Conservation (phyloP, 495 filamentous ascomycete genomes). For the Amniculicola lignicola region DNA sequence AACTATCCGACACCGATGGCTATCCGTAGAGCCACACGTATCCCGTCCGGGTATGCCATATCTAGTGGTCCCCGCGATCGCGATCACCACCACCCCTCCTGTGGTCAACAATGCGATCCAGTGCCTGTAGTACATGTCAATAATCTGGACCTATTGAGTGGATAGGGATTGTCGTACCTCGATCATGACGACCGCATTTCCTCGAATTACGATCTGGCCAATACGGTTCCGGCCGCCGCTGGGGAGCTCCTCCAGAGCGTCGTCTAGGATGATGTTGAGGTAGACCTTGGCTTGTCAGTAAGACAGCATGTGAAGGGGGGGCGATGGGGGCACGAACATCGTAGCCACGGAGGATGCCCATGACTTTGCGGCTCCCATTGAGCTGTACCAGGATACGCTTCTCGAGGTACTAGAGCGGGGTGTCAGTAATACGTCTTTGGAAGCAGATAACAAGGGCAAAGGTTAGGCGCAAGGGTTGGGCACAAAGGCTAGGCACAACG, state of each 20-base stretch:
- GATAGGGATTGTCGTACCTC: constrained; percentile 54
- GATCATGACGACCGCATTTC: constrained; percentile 49
- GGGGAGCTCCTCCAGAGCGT: constrained; percentile 92
- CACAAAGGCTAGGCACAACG: too few species aligned
- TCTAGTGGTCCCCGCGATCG: too few species aligned
- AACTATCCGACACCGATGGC: too few species aligned
- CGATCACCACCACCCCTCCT: constrained; percentile 10
- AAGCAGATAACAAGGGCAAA: neutral
- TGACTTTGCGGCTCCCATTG: constrained; percentile 95
- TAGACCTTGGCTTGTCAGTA: constrained; percentile 65
- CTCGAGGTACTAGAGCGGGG: constrained; percentile 79
- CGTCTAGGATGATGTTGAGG: constrained; percentile 96
- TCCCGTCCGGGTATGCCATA: too few species aligned
- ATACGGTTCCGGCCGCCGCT: constrained; percentile 87
- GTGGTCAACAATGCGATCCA: constrained; percentile 53
- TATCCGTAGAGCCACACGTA: too few species aligned
- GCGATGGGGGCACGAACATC: constrained; percentile 59
- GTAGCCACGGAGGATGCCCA: constrained; percentile 90
- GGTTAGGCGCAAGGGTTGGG: constrained; percentile 17
- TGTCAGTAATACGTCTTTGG: neutral
- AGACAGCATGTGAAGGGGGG: neutral
- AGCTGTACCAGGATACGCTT: constrained; percentile 97
- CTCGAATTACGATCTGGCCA: constrained; percentile 75
- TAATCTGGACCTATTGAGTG: neutral
- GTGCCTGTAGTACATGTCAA: constrained; percentile 47